Percentiles rank a stretch among this genome's conserved stretches.
These are phyloP conservation scores for Sporothrix brasiliensis DNA, from an alignment of 2,329 filamentous ascomycete species.

Conservation along the genomic window DNA sequence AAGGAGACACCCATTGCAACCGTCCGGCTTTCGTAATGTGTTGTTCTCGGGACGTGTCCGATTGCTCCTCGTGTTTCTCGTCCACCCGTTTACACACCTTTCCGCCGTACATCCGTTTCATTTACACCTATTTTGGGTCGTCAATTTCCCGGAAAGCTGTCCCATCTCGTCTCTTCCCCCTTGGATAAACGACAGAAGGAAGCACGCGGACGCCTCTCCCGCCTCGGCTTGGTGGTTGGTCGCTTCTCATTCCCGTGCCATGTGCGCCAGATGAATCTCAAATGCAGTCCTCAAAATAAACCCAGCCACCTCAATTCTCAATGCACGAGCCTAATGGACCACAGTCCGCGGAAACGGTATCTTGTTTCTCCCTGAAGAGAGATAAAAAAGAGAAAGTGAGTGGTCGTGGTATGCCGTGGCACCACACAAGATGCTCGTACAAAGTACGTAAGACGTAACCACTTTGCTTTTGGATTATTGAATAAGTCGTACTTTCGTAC, in stretches of 20 bases:
- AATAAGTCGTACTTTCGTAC: neutral
- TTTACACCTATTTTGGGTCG: neutral
- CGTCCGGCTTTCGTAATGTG: neutral
- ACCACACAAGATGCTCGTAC: conserved; percentile 5
- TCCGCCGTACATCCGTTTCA: neutral
- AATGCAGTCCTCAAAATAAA: too few species aligned
- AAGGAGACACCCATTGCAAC: neutral
- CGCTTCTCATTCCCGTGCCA: conserved; percentile 8
- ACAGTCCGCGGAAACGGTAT: neutral
- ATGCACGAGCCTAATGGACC: too few species aligned
- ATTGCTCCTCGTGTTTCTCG: conserved; percentile 19
- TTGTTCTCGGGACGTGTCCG: conserved; percentile 20
- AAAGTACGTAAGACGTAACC: conserved; percentile 12
- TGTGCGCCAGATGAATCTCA: neutral
- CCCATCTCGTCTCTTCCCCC: too few species aligned
- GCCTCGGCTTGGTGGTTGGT: neutral
- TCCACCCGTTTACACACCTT: neutral
- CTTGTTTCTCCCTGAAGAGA: neutral
- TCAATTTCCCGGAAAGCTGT: neutral
- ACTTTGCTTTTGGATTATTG: conserved; percentile 7
- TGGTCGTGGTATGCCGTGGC: conserved; percentile 11
- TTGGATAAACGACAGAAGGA: neutral
- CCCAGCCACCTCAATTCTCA: too few species aligned
- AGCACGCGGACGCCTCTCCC: neutral
- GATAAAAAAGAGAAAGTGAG: neutral